These are phyloP conservation scores for Xylaria sp. DNA, from an alignment of 2,329 filamentous ascomycete species.

Conservation along the genomic window DNA sequence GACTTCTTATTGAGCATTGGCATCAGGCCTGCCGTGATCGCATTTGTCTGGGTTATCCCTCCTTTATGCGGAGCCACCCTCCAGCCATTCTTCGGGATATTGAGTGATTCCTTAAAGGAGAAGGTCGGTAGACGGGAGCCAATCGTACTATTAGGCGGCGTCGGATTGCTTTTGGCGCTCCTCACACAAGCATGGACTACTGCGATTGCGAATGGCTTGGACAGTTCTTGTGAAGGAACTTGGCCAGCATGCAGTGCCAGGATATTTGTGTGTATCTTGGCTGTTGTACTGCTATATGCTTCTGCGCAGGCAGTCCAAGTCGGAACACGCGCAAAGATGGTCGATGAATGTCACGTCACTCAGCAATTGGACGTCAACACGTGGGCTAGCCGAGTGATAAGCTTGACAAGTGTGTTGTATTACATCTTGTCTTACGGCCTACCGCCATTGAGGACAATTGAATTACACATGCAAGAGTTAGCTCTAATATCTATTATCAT, in stretches of 20 bases:
- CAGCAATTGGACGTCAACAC: slow-evolving; percentile 15
- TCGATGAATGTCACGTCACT: slow-evolving; percentile 13
- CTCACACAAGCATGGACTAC: slow-evolving; percentile 5
- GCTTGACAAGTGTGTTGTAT: slow-evolving; percentile 23
- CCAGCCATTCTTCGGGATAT: slow-evolving; percentile 21
- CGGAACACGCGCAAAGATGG: slow-evolving; percentile 18
- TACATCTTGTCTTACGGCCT: slow-evolving; percentile 21
- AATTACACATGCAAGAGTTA: slow-evolving; percentile 26
- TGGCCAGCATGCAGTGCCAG: slow-evolving; percentile 14
- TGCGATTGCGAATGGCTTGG: slow-evolving; percentile 5
- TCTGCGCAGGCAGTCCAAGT: slow-evolving; percentile 22
- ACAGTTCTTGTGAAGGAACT: slow-evolving; percentile 1
- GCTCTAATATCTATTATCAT: slow-evolving; percentile 20
- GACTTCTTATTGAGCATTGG: slow-evolving; percentile 17
- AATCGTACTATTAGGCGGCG: not conserved
- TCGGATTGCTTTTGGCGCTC: slow-evolving; percentile 8
- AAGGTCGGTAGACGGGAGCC: slow-evolving; percentile 1
- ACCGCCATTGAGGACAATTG: slow-evolving; percentile 10
- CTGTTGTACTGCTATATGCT: slow-evolving; percentile 17
- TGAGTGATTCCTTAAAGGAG: slow-evolving; percentile 4
- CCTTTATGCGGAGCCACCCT: slow-evolving; percentile 22
- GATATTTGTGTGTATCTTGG: slow-evolving; percentile 12
- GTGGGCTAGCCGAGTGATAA: slow-evolving; percentile 22
- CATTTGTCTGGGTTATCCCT: slow-evolving; percentile 20
- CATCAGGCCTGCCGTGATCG: slow-evolving; percentile 15